These are phyloP conservation scores for Pleurotus cornucopiae DNA, from an alignment of 768 basidiomycete genomes.

Conservation along the genomic window DNA sequence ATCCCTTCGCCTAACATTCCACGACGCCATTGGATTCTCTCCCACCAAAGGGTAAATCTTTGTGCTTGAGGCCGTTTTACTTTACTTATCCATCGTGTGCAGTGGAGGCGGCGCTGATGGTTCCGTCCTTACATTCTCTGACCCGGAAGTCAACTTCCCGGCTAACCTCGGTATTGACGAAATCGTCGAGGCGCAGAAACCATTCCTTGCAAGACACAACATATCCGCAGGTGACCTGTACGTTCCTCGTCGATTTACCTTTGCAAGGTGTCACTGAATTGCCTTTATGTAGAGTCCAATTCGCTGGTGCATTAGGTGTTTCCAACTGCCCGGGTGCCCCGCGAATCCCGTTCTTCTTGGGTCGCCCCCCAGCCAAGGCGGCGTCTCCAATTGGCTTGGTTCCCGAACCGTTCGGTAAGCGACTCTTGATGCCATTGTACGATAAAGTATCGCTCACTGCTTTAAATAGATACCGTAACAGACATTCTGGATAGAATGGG, in stretches of 20 bases:
- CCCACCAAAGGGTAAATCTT: constrained; percentile 23
- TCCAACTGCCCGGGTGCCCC: constrained; percentile 43
- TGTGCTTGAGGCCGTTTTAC: not conserved
- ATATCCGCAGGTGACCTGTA: constrained; percentile 44
- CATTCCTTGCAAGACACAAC: constrained; percentile 29
- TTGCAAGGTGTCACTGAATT: too few species aligned
- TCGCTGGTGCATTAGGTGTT: constrained; percentile 39
- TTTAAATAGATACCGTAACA: not conserved
- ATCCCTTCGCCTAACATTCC: constrained; percentile 31
- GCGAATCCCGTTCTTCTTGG: constrained; percentile 33
- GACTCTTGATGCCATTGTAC: not conserved
- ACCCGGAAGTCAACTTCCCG: constrained; percentile 35
- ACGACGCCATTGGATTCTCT: constrained; percentile 42
- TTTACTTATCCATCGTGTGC: not conserved
- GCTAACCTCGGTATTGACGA: constrained; percentile 42
- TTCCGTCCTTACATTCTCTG: constrained; percentile 41
- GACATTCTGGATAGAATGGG: constrained; percentile 18
- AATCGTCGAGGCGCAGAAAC: constrained; percentile 30
- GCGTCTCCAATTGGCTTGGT: constrained; percentile 26
- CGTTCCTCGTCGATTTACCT: constrained; percentile 7
- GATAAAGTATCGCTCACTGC: not conserved
- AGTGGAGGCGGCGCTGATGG: constrained; percentile 46
- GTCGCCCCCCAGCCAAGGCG: constrained; percentile 28
- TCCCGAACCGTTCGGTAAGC: constrained; percentile 23
- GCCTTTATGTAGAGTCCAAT: constrained; percentile 22